Base-by-base conservation (phyloP, 2,329 filamentous ascomycete genomes). In the Nigrospora oryzae region DNA sequence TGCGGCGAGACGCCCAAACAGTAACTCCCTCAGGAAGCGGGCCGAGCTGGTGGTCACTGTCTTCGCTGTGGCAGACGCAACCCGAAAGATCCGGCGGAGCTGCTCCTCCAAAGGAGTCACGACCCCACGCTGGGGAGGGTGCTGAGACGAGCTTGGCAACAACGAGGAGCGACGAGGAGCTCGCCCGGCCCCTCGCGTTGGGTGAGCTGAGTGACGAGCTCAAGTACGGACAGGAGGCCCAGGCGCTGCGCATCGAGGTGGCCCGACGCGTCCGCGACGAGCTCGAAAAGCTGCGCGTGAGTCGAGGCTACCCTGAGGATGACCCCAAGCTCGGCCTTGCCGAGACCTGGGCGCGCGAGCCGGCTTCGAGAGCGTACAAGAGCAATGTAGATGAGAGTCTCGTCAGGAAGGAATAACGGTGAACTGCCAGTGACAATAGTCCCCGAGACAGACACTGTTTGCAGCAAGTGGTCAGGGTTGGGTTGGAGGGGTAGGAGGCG, bases 241-340 rank as follows among this genome's bases (percentile, higher is more conserved):
- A 85, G 43, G 75, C 81, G 53, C 68, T 94, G 50, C 74, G 93
- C 47, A 81, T 86, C 44, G 88, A 95, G 63, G 88, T 91, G 40
- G 89, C 91, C 2, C 74, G 75, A 61, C 76, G 83, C 47, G 79
- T 97, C 32, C 75, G 93, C 40, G 75, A 85, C 45, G 85, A 94
- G 60, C 84, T 98, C 3, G 65, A 91, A 42, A 87, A 88, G 56
- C 74, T 97, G 17, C 76, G 91, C 49, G 73, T 79, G 51, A 74
- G 74, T 38, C 68, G 85, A 46, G 90, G 89, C 1, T 79, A 85
- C 49, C 77, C 85, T 1, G 89, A 95, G 48, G 84, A 94, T 53
- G 87, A 95, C 54, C 82, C 86, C 0, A 83, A 85, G 53, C 76
- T 82, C 40, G 84, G 81, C 10, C 66, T 90, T 28, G 88, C 86